phyloP scores from a whole-genome alignment of 352 stramenopile species.

The Globisporangium cylindrosporum region DNA sequence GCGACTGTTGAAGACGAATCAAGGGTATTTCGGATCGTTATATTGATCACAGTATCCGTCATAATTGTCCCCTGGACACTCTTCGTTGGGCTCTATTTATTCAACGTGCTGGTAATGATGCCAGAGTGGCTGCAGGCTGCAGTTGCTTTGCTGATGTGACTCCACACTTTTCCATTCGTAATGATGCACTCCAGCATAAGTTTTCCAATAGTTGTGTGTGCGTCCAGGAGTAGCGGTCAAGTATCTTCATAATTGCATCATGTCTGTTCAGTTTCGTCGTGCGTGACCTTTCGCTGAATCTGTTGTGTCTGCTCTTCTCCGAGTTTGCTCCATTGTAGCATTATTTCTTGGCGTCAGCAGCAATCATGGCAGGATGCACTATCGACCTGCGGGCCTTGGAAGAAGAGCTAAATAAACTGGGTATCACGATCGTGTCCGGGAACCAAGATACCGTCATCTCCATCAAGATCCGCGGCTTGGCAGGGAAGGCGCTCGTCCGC shows the following conservation, averaged over 20 bases:
- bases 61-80: conserved; percentile 31
- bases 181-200: neutral
- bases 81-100: conserved; percentile 20
- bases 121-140: conserved; percentile 2
- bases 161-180: neutral
- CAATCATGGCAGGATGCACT: neutral
- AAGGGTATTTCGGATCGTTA: conserved; percentile 17
- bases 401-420: conserved; percentile 80
- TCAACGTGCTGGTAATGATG: neutral
- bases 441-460: conserved; percentile 76
- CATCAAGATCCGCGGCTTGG: conserved; percentile 71
- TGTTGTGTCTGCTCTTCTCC: neutral
- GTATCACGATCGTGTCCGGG: conserved; percentile 67
- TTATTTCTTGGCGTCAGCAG: neutral
- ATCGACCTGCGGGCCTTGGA: conserved; percentile 60
- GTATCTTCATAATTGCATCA: neutral
- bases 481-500: conserved; percentile 51
- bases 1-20: conserved; percentile 12
- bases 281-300: conserved; percentile 30
- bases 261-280: conserved; percentile 9
- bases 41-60: conserved; percentile 23
- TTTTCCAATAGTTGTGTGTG: neutral
- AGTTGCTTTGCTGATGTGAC: neutral
- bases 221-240: neutral
- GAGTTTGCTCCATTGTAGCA: neutral